A percentile compares a stretch with the other conserved stretches of the same genome.
These are phyloP conservation scores for Glycyrrhiza uralensis DNA, from an alignment of 306 rosid genomes.

Conservation along the genomic window DNA sequence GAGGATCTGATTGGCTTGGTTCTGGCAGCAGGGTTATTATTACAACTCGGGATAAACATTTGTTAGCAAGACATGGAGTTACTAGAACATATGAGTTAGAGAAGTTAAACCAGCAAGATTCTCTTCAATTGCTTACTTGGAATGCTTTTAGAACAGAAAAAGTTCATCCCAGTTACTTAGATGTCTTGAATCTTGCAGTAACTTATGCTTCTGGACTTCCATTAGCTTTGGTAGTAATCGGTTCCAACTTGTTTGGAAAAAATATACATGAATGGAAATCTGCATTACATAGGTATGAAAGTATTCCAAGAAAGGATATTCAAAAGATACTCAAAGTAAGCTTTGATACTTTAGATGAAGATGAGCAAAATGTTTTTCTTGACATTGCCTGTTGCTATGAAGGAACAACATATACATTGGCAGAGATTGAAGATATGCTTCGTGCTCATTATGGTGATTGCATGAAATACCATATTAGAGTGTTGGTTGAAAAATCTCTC, in stretches of 20 bases:
- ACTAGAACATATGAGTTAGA: not conserved
- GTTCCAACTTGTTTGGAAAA: not conserved
- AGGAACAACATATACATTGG: not conserved
- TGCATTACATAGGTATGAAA: not conserved
- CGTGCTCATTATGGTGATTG: not conserved
- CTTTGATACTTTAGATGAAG: not conserved
- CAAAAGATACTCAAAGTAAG: not conserved
- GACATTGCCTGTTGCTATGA: not conserved
- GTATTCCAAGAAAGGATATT: not conserved
- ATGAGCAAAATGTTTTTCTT: not conserved
- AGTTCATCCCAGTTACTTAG: not conserved
- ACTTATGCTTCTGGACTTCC: not conserved
- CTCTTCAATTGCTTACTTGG: not conserved
- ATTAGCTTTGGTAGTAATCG: constrained; percentile 5
- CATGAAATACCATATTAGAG: not conserved
- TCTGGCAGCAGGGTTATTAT: not conserved
- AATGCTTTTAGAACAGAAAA: not conserved
- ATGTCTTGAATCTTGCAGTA: not conserved
- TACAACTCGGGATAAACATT: not conserved
- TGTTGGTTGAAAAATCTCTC: not conserved
- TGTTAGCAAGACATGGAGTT: not conserved
- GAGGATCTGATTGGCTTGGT: not conserved
- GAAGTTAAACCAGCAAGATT: not conserved
- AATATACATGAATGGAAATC: not conserved
- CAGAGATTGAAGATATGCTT: not conserved